Percentiles rank a stretch among this genome's conserved stretches.
Evolutionary conservation across 495 filamentous ascomycete species (phyloP).

Genomic region (Xylaria flabelliformis): DNA sequence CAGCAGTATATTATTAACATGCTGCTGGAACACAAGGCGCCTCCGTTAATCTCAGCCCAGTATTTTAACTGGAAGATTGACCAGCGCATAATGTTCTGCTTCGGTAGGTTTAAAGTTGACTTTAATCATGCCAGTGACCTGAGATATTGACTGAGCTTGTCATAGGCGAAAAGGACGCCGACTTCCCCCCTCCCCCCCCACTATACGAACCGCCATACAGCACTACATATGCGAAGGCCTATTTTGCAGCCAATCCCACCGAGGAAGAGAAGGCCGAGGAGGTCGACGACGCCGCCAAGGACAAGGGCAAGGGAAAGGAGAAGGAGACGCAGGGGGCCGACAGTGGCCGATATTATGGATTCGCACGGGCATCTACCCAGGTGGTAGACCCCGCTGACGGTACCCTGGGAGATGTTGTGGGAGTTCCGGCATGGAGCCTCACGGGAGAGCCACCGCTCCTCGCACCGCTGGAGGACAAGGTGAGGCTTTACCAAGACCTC

Average conservation of each 20-base stretch:
- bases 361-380: background rate
- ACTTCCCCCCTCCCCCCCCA: background rate
- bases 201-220: background rate
- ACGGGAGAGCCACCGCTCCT: no score
- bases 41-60: background rate
- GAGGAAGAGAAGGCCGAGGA: background rate
- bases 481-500: background rate
- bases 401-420: background rate
- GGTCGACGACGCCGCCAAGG: background rate
- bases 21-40: background rate
- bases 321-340: background rate
- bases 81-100: background rate
- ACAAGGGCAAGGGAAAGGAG: background rate
- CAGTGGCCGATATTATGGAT: background rate
- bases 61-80: background rate
- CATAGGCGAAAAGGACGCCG: background rate
- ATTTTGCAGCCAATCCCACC: background rate
- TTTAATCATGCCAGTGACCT: no score
- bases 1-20: background rate
- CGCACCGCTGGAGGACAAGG: background rate
- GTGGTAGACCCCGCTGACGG: background rate
- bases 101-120: background rate
- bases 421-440: background rate
- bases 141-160: background rate
- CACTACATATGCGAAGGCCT: background rate